phyloP scores from a whole-genome alignment of 2,329 filamentous ascomycete genomes.

The Pestalotiopsis sp. region DNA sequence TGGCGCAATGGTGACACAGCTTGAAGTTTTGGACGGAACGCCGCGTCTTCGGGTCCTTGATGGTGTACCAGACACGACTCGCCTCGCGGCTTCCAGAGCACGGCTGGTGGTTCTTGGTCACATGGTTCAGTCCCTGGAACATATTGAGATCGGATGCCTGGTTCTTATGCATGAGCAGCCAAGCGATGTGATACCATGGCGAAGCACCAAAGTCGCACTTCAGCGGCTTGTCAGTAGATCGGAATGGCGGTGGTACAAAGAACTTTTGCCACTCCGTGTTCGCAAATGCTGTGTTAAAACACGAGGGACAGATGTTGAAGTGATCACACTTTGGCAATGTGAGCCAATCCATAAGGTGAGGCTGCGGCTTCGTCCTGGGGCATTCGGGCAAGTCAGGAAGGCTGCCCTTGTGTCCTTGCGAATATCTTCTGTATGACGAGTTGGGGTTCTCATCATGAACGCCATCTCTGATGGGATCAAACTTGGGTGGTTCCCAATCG shows the following conservation, averaged over 20 bases:
- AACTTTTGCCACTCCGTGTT: slow-evolving; percentile 67
- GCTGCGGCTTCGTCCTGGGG: slow-evolving; percentile 63
- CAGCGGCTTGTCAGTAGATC: slow-evolving; percentile 59
- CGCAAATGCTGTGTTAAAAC: slow-evolving; percentile 71
- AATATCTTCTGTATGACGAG: slow-evolving; percentile 55
- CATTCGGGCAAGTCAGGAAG: slow-evolving; percentile 65
- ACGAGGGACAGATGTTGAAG: slow-evolving; percentile 83
- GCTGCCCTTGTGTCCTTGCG: slow-evolving; percentile 50
- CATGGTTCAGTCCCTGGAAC: slow-evolving; percentile 68
- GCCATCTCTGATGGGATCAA: slow-evolving; percentile 42
- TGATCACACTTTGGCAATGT: slow-evolving; percentile 70
- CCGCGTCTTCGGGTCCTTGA: slow-evolving; percentile 69
- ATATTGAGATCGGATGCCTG: slow-evolving; percentile 66
- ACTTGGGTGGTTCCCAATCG: slow-evolving; percentile 49
- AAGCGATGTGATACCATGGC: slow-evolving; percentile 84
- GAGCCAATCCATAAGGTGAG: slow-evolving; percentile 77
- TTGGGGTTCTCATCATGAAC: slow-evolving; percentile 40
- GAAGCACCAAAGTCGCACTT: slow-evolving; percentile 78
- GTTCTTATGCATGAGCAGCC: slow-evolving; percentile 77
- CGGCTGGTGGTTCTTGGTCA: slow-evolving; percentile 57
- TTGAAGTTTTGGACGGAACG: slow-evolving; percentile 70
- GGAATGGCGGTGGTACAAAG: slow-evolving; percentile 64
- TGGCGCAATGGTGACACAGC: slow-evolving; percentile 75
- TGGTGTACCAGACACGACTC: slow-evolving; percentile 72
- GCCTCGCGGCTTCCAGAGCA: slow-evolving; percentile 61